Evolutionary conservation across 208 protist species (phyloP).

Genomic region (Trypanosoma platydactyli): DNA sequence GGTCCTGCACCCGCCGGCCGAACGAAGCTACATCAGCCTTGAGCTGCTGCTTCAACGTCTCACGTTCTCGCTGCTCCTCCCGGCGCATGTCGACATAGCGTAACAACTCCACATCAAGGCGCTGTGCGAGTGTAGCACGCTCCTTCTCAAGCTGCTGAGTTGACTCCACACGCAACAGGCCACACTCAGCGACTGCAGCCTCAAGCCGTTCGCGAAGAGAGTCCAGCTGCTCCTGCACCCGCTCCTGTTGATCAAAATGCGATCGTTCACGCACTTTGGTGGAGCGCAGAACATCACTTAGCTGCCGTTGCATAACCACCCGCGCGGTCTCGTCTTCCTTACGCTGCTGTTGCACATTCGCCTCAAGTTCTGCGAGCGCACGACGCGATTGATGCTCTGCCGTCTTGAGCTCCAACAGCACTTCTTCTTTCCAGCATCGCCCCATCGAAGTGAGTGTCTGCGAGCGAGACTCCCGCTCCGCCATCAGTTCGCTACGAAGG

Average conservation of each 20-base stretch:
- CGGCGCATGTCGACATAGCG: slow-evolving; percentile 68
- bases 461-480: slow-evolving; percentile 67
- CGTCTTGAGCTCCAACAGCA: slow-evolving; percentile 67
- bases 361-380: slow-evolving; percentile 51
- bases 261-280: slow-evolving; percentile 38
- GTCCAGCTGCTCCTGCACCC: slow-evolving; percentile 66
- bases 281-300: slow-evolving; percentile 51
- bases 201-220: slow-evolving; percentile 51
- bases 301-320: slow-evolving; percentile 43
- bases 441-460: slow-evolving; percentile 54
- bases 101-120: slow-evolving; percentile 70
- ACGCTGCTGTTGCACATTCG: slow-evolving; percentile 32
- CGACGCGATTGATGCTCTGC: slow-evolving; percentile 47
- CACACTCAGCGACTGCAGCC: slow-evolving; percentile 43
- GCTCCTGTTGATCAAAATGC: slow-evolving; percentile 49
- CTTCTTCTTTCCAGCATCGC: slow-evolving; percentile 72
- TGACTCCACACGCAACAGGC: slow-evolving; percentile 51
- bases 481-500: slow-evolving; percentile 56
- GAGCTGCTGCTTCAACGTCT: slow-evolving; percentile 37
- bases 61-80: slow-evolving; percentile 58
- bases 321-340: slow-evolving; percentile 37
- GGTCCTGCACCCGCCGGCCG: slow-evolving; percentile 31
- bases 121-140: slow-evolving; percentile 43
- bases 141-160: slow-evolving; percentile 65
- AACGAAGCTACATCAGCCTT: slow-evolving; percentile 33